A percentile compares a stretch with the other conserved stretches of the same genome.
Conservation (phyloP, 1,284 basidiomycete genomes). For the Naganishia liquefaciens region DNA sequence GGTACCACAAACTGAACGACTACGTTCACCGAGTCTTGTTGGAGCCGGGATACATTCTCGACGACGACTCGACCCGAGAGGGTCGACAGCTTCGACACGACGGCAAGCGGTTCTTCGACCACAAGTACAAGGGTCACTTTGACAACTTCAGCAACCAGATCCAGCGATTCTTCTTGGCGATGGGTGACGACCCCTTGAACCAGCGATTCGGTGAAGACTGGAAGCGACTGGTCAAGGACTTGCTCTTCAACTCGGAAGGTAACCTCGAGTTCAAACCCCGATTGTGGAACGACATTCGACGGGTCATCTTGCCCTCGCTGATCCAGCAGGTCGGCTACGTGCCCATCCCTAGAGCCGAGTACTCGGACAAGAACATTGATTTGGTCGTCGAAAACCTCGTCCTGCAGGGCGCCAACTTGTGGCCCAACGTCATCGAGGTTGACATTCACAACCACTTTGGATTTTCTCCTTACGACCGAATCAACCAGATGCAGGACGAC, state of each 20-base stretch:
- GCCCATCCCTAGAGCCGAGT: conserved; percentile 88
- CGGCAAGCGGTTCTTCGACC: conserved; percentile 77
- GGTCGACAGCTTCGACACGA: conserved; percentile 65
- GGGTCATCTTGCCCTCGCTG: conserved; percentile 76
- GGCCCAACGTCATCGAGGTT: conserved; percentile 69
- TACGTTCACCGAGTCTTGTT: conserved; percentile 74
- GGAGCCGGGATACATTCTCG: conserved; percentile 84
- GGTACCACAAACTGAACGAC: conserved; percentile 70
- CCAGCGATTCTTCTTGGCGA: conserved; percentile 74
- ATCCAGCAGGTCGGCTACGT: conserved; percentile 78
- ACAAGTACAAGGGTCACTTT: conserved; percentile 81
- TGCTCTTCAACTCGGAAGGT: conserved; percentile 75
- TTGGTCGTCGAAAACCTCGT: conserved; percentile 92
- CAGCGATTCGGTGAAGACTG: conserved; percentile 77
- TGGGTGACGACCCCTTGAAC: conserved; percentile 83
- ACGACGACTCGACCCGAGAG: conserved; percentile 69
- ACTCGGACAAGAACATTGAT: conserved; percentile 80
- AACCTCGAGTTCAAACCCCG: conserved; percentile 83
- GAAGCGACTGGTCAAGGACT: conserved; percentile 76
- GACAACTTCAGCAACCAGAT: conserved; percentile 74
- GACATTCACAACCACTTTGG: conserved; percentile 82
- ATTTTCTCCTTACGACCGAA: conserved; percentile 71
- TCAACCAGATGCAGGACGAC: conserved; percentile 58
- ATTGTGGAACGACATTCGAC: conserved; percentile 81
- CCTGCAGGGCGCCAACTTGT: conserved; percentile 68